Evolutionary conservation across 2,329 filamentous ascomycete species (phyloP).

Genomic region (Hymenoscyphus albidus): DNA sequence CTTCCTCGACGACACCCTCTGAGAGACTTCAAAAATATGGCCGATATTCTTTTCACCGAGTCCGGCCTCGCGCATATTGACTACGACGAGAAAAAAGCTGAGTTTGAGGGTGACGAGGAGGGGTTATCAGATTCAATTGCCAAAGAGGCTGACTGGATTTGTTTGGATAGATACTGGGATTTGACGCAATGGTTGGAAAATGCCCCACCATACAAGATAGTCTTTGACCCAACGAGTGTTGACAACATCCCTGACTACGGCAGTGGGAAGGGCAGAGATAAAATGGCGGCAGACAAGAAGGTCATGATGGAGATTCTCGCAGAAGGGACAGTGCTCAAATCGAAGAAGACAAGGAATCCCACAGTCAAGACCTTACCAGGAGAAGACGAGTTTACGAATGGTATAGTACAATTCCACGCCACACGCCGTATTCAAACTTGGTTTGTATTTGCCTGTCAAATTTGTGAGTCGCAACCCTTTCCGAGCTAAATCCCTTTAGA

Average conservation of each 20-base stretch:
- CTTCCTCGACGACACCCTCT: conserved; percentile 19
- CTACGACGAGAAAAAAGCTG: conserved; percentile 24
- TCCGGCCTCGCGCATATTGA: conserved; percentile 33
- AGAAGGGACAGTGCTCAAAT: conserved; percentile 30
- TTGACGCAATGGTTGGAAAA: conserved; percentile 20
- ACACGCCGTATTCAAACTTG: conserved; percentile 23
- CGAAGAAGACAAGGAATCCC: conserved; percentile 26
- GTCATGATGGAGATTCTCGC: conserved; percentile 26
- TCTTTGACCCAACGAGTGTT: conserved; percentile 18
- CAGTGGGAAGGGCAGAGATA: conserved; percentile 18
- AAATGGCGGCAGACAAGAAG: conserved; percentile 20
- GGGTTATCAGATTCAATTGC: conserved; percentile 26
- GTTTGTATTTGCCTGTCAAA: conserved; percentile 32
- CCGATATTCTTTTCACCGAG: conserved; percentile 30
- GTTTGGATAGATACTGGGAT: conserved; percentile 23
- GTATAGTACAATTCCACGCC: conserved; percentile 26
- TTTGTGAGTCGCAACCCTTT: conserved; percentile 9
- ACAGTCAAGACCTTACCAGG: conserved; percentile 13
- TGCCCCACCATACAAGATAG: conserved; percentile 30
- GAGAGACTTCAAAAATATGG: conserved; percentile 28
- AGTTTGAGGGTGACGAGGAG: conserved; percentile 22
- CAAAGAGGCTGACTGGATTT: conserved; percentile 34
- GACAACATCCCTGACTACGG: conserved; percentile 23
- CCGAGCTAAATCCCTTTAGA: too few relatives aligned
- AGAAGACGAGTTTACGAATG: conserved; percentile 32